Evolutionary conservation across 2,329 filamentous ascomycete genomes (phyloP).

Genomic region (Malbranchea cinnamomea): DNA sequence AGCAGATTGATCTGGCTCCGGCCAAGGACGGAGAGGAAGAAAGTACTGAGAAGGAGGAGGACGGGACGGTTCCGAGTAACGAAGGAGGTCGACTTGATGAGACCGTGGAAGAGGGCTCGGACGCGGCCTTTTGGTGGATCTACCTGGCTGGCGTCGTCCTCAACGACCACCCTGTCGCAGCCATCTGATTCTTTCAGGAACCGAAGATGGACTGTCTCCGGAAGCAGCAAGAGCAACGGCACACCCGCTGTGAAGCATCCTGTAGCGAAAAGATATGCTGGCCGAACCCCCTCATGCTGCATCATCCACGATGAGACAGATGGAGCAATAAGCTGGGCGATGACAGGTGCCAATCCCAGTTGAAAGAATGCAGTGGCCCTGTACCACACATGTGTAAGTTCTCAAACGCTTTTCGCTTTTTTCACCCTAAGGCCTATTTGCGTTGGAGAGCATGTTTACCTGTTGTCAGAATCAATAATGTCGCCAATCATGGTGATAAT

Average conservation of each 20-base stretch:
- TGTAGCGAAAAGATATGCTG: slow-evolving; percentile 24
- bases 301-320: slow-evolving; percentile 27
- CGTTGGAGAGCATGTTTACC: slow-evolving; percentile 15
- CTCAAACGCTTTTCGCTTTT: background rate
- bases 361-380: slow-evolving; percentile 28
- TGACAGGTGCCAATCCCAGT: slow-evolving; percentile 25
- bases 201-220: slow-evolving; percentile 23
- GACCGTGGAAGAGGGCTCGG: slow-evolving; percentile 1
- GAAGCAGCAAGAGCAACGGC: slow-evolving; percentile 19
- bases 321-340: slow-evolving; percentile 24
- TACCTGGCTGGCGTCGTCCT: slow-evolving; percentile 1
- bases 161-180: too few species aligned
- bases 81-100: slow-evolving; percentile 13
- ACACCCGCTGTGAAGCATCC: slow-evolving; percentile 19
- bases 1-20: slow-evolving; percentile 33
- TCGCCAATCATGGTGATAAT: slow-evolving; percentile 38
- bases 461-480: slow-evolving; percentile 32
- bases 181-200: too few species aligned
- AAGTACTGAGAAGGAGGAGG: slow-evolving; percentile 30
- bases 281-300: slow-evolving; percentile 24
- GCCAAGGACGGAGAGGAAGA: slow-evolving; percentile 34
- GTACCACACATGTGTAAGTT: background rate
- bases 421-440: background rate
- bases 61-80: slow-evolving; percentile 26
- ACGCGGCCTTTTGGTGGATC: background rate